phyloP scores from a whole-genome alignment of 768 basidiomycete species.

The Tephrocybe sp. region DNA sequence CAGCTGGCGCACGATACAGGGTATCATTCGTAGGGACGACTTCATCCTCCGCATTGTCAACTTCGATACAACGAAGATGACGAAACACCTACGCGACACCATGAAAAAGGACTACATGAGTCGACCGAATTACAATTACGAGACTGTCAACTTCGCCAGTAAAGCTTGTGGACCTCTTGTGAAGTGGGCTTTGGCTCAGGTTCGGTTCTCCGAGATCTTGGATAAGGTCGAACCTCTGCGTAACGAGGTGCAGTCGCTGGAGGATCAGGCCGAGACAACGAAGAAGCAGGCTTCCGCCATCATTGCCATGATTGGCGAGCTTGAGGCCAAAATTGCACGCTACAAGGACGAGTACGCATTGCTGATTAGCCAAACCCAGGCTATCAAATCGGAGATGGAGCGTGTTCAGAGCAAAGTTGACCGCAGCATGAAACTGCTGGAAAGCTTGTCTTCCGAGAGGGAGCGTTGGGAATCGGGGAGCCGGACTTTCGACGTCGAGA shows the following conservation, averaged over 20 bases:
- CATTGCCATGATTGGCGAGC: slow-evolving; percentile 87
- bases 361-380: slow-evolving; percentile 94
- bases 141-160: slow-evolving; percentile 91
- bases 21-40: slow-evolving; percentile 93
- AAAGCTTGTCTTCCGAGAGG: slow-evolving; percentile 92
- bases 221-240: slow-evolving; percentile 96
- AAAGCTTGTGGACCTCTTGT: slow-evolving; percentile 97
- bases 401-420: slow-evolving; percentile 96
- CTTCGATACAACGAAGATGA: slow-evolving; percentile 94
- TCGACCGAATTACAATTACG: slow-evolving; percentile 90
- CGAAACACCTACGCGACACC: slow-evolving; percentile 78
- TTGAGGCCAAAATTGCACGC: slow-evolving; percentile 86
- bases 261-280: slow-evolving; percentile 90
- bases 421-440: slow-evolving; percentile 92
- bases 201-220: slow-evolving; percentile 93
- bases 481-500: slow-evolving; percentile 93
- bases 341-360: slow-evolving; percentile 98
- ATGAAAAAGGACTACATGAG: slow-evolving; percentile 95
- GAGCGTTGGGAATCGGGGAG: slow-evolving; percentile 94
- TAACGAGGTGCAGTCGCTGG: slow-evolving; percentile 91
- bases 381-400: slow-evolving; percentile 98
- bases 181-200: slow-evolving; percentile 98
- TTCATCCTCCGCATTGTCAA: slow-evolving; percentile 95
- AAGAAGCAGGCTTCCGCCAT: slow-evolving; percentile 91
- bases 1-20: slow-evolving; percentile 93